phyloP scores from a whole-genome alignment of 768 basidiomycete genomes.

The Tricholoma bakamatsutake region DNA sequence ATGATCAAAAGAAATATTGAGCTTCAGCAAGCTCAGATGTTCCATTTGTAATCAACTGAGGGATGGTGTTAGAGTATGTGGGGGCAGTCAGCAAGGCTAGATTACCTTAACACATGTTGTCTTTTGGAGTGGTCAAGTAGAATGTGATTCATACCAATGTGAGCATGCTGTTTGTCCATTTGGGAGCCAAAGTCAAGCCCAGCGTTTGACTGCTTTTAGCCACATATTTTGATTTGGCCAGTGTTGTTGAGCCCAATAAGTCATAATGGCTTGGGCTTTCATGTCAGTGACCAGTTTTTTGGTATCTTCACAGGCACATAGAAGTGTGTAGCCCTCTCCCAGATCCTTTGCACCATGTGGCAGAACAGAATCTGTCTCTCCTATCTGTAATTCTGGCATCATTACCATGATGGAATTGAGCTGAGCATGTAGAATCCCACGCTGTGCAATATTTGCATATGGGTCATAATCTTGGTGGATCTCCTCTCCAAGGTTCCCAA shows the following conservation, averaged over 20 bases:
- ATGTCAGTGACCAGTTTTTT: constrained; percentile 12
- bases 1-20: background rate
- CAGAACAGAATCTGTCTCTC: background rate
- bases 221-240: constrained; percentile 12
- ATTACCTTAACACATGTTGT: background rate
- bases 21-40: background rate
- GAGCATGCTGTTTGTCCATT: constrained; percentile 16
- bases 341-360: constrained; percentile 3
- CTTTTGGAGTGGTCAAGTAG: background rate
- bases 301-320: constrained; percentile 3
- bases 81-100: too few species aligned
- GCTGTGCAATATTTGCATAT: constrained; percentile 10
- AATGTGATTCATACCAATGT: background rate
- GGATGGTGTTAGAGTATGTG: too few species aligned
- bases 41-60: background rate
- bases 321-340: constrained; percentile 13
- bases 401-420: background rate
- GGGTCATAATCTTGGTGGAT: constrained; percentile 7
- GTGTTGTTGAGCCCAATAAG: background rate
- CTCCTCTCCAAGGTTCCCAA: too few species aligned
- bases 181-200: constrained; percentile 23
- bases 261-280: constrained; percentile 6
- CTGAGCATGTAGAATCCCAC: background rate
- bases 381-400: background rate
- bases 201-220: constrained; percentile 11